phyloP scores from a whole-genome alignment of 1,139 yeast genomes.

The Suhomyces chickasaworum region DNA sequence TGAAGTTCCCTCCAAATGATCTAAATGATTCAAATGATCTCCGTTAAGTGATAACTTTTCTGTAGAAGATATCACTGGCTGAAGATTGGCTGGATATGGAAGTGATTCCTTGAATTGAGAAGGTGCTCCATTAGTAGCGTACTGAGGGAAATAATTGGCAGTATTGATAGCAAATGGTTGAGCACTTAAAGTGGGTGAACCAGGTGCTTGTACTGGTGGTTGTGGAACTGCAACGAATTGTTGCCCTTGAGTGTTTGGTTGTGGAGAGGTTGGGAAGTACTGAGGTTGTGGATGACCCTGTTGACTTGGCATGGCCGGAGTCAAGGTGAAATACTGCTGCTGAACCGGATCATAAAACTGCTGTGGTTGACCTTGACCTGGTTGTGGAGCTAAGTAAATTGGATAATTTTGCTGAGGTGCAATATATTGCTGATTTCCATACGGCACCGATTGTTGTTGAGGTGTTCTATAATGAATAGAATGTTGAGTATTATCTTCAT shows the following conservation, averaged over 20 bases:
- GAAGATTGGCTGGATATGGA: conserved; percentile 20
- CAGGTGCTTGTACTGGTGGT: conserved; percentile 7
- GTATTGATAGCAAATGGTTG: conserved; percentile 21
- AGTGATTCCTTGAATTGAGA: conserved; percentile 16
- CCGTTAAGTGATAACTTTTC: conserved; percentile 9
- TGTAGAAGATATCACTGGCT: conserved; percentile 15
- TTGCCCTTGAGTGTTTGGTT: conserved; percentile 20
- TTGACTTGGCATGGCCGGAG: conserved; percentile 32
- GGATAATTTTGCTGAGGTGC: conserved; percentile 19
- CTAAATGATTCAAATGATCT: conserved; percentile 1
- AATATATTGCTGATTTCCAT: conserved; percentile 15
- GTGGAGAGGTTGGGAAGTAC: conserved; percentile 42
- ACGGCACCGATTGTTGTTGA: conserved; percentile 7
- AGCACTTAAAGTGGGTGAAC: conserved; percentile 14
- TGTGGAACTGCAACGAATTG: conserved; percentile 18
- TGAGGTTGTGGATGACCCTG: conserved; percentile 32
- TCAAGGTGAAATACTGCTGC: conserved; percentile 47
- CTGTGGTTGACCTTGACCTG: conserved; percentile 31
- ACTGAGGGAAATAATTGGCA: conserved; percentile 24
- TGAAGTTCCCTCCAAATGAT: background rate
- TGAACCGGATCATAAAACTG: conserved; percentile 51
- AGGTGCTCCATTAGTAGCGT: conserved; percentile 12
- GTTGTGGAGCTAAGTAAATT: conserved; percentile 19
- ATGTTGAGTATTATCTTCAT: conserved; percentile 8
- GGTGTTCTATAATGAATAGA: conserved; percentile 9